These are phyloP conservation scores for Exsudoporus frostii DNA, from an alignment of 768 basidiomycete genomes.

Conservation along the genomic window DNA sequence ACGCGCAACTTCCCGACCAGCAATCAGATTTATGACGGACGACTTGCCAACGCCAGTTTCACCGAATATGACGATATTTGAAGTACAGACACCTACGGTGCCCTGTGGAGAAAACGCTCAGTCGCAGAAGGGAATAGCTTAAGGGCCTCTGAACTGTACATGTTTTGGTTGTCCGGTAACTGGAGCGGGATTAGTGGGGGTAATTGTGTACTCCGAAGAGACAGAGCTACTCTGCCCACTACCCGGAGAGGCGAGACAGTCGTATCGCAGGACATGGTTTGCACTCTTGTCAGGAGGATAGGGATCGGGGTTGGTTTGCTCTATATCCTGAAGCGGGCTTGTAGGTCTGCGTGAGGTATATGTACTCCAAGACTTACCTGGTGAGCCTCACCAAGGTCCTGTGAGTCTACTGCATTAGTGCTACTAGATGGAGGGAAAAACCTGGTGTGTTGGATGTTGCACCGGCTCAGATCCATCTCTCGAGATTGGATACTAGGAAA, in stretches of 20 bases:
- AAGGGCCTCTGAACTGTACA: background rate
- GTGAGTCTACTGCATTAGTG: too few species aligned
- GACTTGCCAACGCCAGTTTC: constrained; percentile 4
- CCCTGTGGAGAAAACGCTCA: background rate
- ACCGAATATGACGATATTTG: constrained; percentile 1
- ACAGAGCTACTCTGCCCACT: background rate
- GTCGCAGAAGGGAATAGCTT: background rate
- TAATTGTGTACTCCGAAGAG: background rate
- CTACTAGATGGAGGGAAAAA: background rate
- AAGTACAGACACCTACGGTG: too few species aligned
- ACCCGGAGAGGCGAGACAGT: background rate
- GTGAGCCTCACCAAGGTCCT: background rate
- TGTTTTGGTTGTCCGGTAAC: background rate
- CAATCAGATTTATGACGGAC: constrained; percentile 4
- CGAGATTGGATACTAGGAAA: background rate
- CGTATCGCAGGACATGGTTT: background rate
- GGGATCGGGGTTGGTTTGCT: background rate
- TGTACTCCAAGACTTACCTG: background rate
- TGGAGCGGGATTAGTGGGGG: background rate
- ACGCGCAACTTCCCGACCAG: background rate
- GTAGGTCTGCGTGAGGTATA: background rate
- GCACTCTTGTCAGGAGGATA: background rate
- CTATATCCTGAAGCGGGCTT: background rate
- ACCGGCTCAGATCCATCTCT: background rate
- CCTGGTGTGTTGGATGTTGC: background rate